Evolutionary conservation across 2,329 filamentous ascomycete genomes (phyloP).

Genomic region (Stagonosporopsis cucurbitacearum): DNA sequence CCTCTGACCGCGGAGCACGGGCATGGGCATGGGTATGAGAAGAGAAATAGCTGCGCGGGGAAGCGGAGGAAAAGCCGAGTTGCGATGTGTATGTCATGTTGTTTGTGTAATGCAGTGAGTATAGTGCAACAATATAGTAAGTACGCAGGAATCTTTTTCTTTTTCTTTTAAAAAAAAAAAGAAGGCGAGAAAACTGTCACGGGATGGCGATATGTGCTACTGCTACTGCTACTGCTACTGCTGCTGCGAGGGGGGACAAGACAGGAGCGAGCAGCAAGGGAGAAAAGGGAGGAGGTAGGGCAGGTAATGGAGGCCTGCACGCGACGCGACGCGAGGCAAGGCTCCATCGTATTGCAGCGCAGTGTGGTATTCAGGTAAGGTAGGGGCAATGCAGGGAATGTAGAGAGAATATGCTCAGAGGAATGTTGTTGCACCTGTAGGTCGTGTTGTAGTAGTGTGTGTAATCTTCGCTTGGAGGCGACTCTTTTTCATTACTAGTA

Average conservation of each 20-base stretch:
- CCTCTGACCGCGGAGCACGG: no score
- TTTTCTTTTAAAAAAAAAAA: no score
- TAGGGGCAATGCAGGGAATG: no score
- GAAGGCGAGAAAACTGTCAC: no score
- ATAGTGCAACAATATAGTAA: no score
- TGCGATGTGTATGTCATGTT: slow-evolving; percentile 8
- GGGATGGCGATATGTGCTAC: no score
- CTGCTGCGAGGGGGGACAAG: background rate
- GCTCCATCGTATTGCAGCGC: no score
- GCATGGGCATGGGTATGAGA: no score
- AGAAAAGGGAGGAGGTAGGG: background rate
- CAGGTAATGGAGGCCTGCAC: background rate
- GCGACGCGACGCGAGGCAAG: background rate
- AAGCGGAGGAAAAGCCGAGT: background rate
- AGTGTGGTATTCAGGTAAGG: background rate
- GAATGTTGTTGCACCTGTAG: slow-evolving; percentile 17
- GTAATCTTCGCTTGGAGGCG: slow-evolving; percentile 8
- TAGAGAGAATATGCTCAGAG: background rate
- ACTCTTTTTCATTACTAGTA: background rate
- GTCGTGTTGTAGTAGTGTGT: no score
- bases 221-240: no score
- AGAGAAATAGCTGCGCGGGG: slow-evolving; percentile 5
- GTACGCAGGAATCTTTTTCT: no score
- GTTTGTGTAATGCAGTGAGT: background rate
- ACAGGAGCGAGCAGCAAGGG: background rate